Percentiles rank a stretch among this genome's conserved stretches.
Evolutionary conservation across 208 protist genomes (phyloP).

Genomic region (Leishmania tarentolae): DNA sequence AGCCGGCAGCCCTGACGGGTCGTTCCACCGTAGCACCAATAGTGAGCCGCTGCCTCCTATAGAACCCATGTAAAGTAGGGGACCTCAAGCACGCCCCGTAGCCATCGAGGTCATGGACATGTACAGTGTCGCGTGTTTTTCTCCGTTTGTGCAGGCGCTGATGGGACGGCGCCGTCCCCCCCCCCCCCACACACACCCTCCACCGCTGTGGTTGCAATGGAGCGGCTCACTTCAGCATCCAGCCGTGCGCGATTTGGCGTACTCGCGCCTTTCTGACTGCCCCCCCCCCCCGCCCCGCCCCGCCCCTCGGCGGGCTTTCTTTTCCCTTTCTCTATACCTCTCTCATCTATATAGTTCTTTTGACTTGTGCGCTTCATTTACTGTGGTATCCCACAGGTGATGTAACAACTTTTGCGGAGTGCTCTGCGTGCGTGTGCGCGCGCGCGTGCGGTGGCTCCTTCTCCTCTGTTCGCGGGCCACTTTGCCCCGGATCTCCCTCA

Average conservation of each 20-base stretch:
- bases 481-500: background rate
- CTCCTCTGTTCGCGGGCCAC: background rate
- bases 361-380: background rate
- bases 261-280: background rate
- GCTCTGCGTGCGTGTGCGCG: background rate
- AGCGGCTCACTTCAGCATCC: background rate
- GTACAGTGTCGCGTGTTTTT: background rate
- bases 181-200: background rate
- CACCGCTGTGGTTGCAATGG: background rate
- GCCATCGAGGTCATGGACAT: background rate
- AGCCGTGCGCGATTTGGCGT: background rate
- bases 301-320: too few species aligned
- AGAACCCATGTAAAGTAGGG: conserved; percentile 17
- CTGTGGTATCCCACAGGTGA: conserved; percentile 3
- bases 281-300: background rate
- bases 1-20: conserved; percentile 12
- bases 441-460: background rate
- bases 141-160: background rate
- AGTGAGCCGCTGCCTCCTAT: conserved; percentile 34
- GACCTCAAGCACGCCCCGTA: background rate
- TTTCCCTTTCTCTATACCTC: conserved; percentile 1
- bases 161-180: background rate
- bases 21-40: conserved; percentile 29
- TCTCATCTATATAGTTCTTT: background rate
- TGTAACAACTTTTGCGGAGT: background rate